phyloP scores from a whole-genome alignment of 108 stramenopile species.

The Conticribra weissflogii region DNA sequence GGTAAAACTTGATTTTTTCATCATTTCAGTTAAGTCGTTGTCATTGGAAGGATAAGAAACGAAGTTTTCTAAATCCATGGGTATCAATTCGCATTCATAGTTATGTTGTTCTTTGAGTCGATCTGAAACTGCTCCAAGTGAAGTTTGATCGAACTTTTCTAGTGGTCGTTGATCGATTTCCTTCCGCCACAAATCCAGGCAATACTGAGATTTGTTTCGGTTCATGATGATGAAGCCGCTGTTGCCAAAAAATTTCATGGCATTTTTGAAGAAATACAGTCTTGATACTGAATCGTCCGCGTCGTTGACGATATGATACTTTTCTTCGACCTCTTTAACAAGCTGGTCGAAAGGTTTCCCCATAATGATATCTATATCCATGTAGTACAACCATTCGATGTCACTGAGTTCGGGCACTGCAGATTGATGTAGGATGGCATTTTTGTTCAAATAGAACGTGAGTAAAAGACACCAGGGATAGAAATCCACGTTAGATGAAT shows the following conservation, averaged over 20 bases:
- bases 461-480: no score
- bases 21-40: not conserved
- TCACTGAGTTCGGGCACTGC: slow-evolving; percentile 8
- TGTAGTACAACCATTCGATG: slow-evolving; percentile 36
- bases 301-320: slow-evolving; percentile 1
- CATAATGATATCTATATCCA: slow-evolving; percentile 51
- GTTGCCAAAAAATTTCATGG: slow-evolving; percentile 4
- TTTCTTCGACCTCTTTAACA: slow-evolving; percentile 9
- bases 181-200: slow-evolving; percentile 29
- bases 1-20: not conserved
- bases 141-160: slow-evolving; percentile 13
- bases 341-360: slow-evolving; percentile 20
- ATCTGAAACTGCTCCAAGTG: slow-evolving; percentile 12
- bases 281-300: slow-evolving; percentile 7
- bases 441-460: no score
- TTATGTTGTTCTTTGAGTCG: no score
- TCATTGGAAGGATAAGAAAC: slow-evolving; percentile 15
- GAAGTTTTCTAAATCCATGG: slow-evolving; percentile 13
- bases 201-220: slow-evolving; percentile 15
- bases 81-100: no score
- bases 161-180: slow-evolving; percentile 13
- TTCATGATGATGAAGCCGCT: slow-evolving; percentile 14
- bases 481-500: no score
- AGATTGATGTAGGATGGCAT: no score
- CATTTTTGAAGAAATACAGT: slow-evolving; percentile 20